These are phyloP conservation scores for Rhodotorula sp. DNA, from an alignment of 1,284 basidiomycete species.

Conservation along the genomic window DNA sequence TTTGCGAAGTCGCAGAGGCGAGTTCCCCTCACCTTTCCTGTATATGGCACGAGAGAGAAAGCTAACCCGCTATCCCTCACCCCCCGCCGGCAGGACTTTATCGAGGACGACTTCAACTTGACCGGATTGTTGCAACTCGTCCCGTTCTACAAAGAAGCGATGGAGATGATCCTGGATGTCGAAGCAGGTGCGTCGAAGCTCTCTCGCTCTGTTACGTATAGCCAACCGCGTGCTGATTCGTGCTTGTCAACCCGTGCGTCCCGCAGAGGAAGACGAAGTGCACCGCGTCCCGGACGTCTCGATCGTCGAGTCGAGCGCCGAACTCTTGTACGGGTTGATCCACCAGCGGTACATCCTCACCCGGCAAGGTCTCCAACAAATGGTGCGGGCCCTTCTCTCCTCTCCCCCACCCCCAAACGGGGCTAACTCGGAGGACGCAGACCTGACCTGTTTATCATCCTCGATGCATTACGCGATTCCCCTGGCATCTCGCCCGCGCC, in stretches of 20 bases:
- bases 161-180: slow-evolving; percentile 99
- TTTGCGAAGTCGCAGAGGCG: slow-evolving; percentile 64
- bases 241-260: slow-evolving; percentile 16
- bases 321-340: slow-evolving; percentile 94
- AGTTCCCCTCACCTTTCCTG: background rate
- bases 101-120: slow-evolving; percentile 99
- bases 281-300: slow-evolving; percentile 79
- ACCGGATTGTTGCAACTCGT: slow-evolving; percentile 94
- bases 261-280: slow-evolving; percentile 73
- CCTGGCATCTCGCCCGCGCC: too few relatives aligned
- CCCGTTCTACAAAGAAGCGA: slow-evolving; percentile 97
- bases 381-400: too few relatives aligned
- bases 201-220: too few relatives aligned
- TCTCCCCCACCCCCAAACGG: too few relatives aligned
- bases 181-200: slow-evolving; percentile 62
- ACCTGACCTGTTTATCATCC: too few relatives aligned
- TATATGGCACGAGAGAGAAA: background rate
- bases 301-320: slow-evolving; percentile 95
- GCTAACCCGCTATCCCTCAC: background rate
- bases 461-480: too few relatives aligned
- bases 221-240: background rate
- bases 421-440: too few relatives aligned
- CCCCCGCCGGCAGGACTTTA: slow-evolving; percentile 66
- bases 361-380: slow-evolving; percentile 85
- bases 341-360: slow-evolving; percentile 98